Percentiles rank a stretch among this genome's conserved stretches.
These are phyloP conservation scores for Anaeromyces robustus DNA, from an alignment of 192 early-diverging fungal species.

Conservation along the genomic window DNA sequence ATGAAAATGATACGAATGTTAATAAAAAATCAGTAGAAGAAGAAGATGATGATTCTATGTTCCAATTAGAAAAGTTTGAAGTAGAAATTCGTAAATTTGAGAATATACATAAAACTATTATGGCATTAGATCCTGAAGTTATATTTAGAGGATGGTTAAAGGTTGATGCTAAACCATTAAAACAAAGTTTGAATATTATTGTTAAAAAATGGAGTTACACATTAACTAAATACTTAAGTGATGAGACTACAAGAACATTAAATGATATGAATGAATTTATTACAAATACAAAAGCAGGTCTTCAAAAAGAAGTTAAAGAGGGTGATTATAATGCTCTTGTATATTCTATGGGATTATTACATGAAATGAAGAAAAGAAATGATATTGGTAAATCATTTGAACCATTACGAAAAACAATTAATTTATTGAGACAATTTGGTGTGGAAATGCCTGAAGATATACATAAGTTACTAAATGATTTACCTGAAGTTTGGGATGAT, in stretches of 20 bases:
- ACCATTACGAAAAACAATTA: constrained; percentile 46
- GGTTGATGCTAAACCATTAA: constrained; percentile 38
- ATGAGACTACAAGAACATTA: constrained; percentile 34
- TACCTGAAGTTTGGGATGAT: constrained; percentile 50
- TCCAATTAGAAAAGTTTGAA: constrained; percentile 48
- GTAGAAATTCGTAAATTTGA: constrained; percentile 48
- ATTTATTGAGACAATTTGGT: constrained; percentile 39
- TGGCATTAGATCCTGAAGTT: constrained; percentile 44
- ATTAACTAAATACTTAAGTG: constrained; percentile 40
- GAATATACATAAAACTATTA: constrained; percentile 42
- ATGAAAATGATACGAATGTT: not conserved
- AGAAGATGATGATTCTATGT: constrained; percentile 9
- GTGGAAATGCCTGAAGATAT: constrained; percentile 50
- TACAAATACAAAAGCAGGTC: constrained; percentile 31
- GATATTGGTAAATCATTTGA: constrained; percentile 45
- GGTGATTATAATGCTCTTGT: constrained; percentile 42
- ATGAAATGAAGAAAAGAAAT: constrained; percentile 40
- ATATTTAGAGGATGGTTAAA: constrained; percentile 44
- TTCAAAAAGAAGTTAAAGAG: constrained; percentile 36
- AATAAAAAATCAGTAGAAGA: not conserved
- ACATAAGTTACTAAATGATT: constrained; percentile 44
- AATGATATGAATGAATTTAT: constrained; percentile 45
- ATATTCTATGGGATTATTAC: constrained; percentile 39
- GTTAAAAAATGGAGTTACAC: constrained; percentile 57
- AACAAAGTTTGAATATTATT: constrained; percentile 42